Base-by-base conservation (phyloP, 305 asterid genomes). In the Solanum hybrid region DNA sequence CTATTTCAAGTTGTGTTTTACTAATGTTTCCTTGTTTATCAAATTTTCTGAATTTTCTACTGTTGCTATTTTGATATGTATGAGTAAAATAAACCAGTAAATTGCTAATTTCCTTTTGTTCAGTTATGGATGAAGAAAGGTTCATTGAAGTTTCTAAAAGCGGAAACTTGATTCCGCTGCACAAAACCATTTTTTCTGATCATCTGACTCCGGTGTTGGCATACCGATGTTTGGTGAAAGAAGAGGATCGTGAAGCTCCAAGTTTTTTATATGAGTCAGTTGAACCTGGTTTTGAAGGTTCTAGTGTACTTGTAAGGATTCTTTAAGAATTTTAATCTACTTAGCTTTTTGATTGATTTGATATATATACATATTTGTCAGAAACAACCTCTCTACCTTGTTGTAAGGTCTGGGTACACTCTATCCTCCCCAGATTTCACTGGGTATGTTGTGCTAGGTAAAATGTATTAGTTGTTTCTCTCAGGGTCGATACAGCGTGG, bases 201-300 rank as follows among this genome's bases (percentile, higher is more conserved):
- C 98, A 95, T 56, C 91, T 96, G 91, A 97, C 99, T 5, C 99
- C 99, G 13, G 96, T 97, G 91, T 95, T 97, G 88, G 99, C 99
- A 36, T 97, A 97, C 89, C 95, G 99, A 56, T 97, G 99, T 90
- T 93, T 97, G 90, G 99, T 97, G 80, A 94, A 94, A 82, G 98
- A 97, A 90, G 98, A 95, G 22, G 99, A 97, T 24, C 89, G 94
- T 69, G 97, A 96, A 38, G 94, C 98, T 89, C 98, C 99, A 2
- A 97, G 99, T 92, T 97, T 97, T 90, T 91, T 96, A 17, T 97
- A 95, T 64, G 99, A 97, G 88, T 97, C 99, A 3, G 97, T 95
- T 1, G 98, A 38, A 38, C 3, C 40, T 37, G 40, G 40, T 37
- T 37, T 37, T 9, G 42, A 97, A 38, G 89, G 92, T 86, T 94